These are phyloP conservation scores for Lentinula detonsa DNA, from an alignment of 768 basidiomycete species.

Conservation along the genomic window DNA sequence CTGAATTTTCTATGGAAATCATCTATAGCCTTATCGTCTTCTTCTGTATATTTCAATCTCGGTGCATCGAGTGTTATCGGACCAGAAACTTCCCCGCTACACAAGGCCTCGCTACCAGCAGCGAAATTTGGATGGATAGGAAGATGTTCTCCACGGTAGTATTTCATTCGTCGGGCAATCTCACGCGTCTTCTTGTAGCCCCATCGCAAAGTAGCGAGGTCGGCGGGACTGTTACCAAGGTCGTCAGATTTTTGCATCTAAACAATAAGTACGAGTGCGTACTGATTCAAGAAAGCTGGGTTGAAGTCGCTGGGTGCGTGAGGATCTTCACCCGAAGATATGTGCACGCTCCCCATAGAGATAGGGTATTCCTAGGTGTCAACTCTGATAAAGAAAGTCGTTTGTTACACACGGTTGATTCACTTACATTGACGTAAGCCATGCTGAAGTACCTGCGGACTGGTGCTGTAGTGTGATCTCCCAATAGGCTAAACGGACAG, in stretches of 20 bases:
- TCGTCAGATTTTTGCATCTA: neutral
- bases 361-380: conserved; percentile 23
- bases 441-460: conserved; percentile 19
- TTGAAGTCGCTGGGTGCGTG: conserved; percentile 28
- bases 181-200: conserved; percentile 21
- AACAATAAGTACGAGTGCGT: neutral
- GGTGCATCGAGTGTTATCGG: conserved; percentile 15
- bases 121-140: conserved; percentile 13
- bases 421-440: conserved; percentile 22
- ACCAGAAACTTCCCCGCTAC: neutral
- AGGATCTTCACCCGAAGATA: conserved; percentile 22
- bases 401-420: neutral
- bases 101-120: conserved; percentile 10
- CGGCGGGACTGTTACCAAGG: conserved; percentile 13
- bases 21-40: conserved; percentile 20
- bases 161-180: conserved; percentile 28
- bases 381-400: conserved; percentile 2
- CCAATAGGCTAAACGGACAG: conserved; percentile 16
- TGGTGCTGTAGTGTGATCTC: conserved; percentile 11
- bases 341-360: conserved; percentile 29
- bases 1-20: conserved; percentile 9
- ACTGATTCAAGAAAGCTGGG: conserved; percentile 24
- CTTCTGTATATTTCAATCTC: conserved; percentile 16
- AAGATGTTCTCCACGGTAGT: conserved; percentile 14
- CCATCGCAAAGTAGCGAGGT: conserved; percentile 19